phyloP scores from a whole-genome alignment of 768 basidiomycete genomes.

The Boletus vinaceobasis region DNA sequence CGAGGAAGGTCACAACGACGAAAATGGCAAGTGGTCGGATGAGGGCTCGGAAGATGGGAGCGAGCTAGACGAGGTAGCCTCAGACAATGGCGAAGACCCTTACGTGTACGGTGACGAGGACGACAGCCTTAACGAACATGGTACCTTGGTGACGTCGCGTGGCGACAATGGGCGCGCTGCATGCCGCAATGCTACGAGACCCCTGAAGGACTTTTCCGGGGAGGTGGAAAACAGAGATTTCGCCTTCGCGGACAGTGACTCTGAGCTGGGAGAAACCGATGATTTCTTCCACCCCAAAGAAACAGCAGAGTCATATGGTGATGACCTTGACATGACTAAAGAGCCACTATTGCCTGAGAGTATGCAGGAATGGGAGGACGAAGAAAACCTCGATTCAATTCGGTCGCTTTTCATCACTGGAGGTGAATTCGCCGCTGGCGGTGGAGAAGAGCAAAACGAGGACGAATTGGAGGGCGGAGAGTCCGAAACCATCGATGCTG shows the following conservation, averaged over 20 bases:
- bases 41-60: slow-evolving; percentile 11
- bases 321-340: slow-evolving; percentile 69
- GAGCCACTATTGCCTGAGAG: slow-evolving; percentile 46
- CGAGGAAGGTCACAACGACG: slow-evolving; percentile 26
- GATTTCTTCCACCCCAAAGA: slow-evolving; percentile 71
- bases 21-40: slow-evolving; percentile 13
- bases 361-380: slow-evolving; percentile 78
- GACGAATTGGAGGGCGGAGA: slow-evolving; percentile 38
- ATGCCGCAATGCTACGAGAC: slow-evolving; percentile 39
- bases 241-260: slow-evolving; percentile 77
- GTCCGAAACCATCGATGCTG: slow-evolving; percentile 38
- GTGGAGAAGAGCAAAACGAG: slow-evolving; percentile 40
- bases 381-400: slow-evolving; percentile 82
- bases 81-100: not conserved
- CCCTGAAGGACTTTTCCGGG: slow-evolving; percentile 36
- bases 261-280: slow-evolving; percentile 57
- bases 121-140: slow-evolving; percentile 3
- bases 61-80: slow-evolving; percentile 1
- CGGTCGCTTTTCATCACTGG: slow-evolving; percentile 90
- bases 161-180: slow-evolving; percentile 49
- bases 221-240: slow-evolving; percentile 41
- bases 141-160: not conserved
- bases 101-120: not conserved
- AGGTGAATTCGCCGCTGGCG: slow-evolving; percentile 33
- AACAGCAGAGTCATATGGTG: slow-evolving; percentile 36